These are phyloP conservation scores for Arabidopsis arenosa DNA, from an alignment of 345 rosid species.

Conservation along the genomic window DNA sequence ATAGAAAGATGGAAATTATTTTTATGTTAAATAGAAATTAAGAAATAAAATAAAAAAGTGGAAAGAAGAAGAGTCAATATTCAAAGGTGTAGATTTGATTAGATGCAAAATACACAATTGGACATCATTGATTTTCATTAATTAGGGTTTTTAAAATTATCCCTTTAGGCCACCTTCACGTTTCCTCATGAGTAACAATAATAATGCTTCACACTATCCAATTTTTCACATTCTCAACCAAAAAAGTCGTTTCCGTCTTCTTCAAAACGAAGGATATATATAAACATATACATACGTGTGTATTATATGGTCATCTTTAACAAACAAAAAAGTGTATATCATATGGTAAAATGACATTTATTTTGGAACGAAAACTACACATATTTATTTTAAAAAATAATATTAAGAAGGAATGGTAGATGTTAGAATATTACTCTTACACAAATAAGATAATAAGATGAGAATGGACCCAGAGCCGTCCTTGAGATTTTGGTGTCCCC, in stretches of 20 bases:
- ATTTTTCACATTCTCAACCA: slow-evolving; percentile 40
- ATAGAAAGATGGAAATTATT: slow-evolving; percentile 4
- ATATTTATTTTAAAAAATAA: too few species aligned
- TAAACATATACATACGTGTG: slow-evolving; percentile 13
- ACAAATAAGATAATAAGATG: slow-evolving; percentile 12
- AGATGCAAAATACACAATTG: slow-evolving; percentile 38
- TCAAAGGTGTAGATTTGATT: slow-evolving; percentile 44
- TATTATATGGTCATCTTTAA: neutral
- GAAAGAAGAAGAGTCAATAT: slow-evolving; percentile 37
- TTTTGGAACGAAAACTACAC: neutral
- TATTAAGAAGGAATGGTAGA: neutral
- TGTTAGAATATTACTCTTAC: neutral
- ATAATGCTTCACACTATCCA: slow-evolving; percentile 43
- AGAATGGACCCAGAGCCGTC: neutral
- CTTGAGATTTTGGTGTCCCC: too few species aligned
- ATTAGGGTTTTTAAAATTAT: slow-evolving; percentile 31
- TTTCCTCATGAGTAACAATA: slow-evolving; percentile 48
- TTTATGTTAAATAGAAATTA: neutral
- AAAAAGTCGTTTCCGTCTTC: slow-evolving; percentile 40
- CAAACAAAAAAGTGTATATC: neutral
- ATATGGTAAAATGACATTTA: neutral
- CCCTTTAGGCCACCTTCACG: slow-evolving; percentile 44
- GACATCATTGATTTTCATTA: slow-evolving; percentile 40
- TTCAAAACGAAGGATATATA: slow-evolving; percentile 43
- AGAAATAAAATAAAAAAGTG: slow-evolving; percentile 1